These are phyloP conservation scores for Leccinum barrowsii DNA, from an alignment of 768 basidiomycete species.

Conservation along the genomic window DNA sequence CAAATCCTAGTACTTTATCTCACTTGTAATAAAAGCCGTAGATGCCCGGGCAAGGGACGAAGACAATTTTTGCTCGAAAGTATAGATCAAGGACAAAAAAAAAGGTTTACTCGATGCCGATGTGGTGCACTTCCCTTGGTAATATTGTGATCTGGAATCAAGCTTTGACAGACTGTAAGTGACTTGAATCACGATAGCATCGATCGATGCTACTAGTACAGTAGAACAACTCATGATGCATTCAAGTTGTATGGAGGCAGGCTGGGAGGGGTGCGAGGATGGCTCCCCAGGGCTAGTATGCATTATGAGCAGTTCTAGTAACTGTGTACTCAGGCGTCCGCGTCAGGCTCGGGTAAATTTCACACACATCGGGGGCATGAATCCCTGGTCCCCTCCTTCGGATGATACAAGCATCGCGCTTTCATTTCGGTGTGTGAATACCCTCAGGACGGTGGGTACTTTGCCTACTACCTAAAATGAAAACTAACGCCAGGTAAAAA, in stretches of 20 bases:
- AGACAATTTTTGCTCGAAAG: background rate
- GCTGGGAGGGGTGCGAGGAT: background rate
- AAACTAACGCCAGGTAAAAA: background rate
- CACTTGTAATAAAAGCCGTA: constrained; percentile 11
- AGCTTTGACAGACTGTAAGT: too few relatives aligned
- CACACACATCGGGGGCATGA: background rate
- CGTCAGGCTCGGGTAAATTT: too few relatives aligned
- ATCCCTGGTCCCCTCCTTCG: background rate
- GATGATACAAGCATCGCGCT: background rate
- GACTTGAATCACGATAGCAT: background rate
- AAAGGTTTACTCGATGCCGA: background rate
- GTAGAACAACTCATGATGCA: background rate
- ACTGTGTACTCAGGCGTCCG: background rate
- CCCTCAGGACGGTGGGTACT: background rate
- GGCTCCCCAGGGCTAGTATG: background rate
- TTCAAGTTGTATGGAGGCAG: background rate
- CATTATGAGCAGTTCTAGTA: background rate
- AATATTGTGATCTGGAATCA: background rate
- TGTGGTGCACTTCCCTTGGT: background rate
- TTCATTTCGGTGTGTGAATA: background rate
- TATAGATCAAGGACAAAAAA: background rate
- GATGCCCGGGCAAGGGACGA: background rate
- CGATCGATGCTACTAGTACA: too few relatives aligned
- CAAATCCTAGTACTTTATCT: constrained; percentile 10
- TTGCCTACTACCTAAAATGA: background rate